Conservation (phyloP, 2,329 filamentous ascomycete species). For the Epichloe elymi region DNA sequence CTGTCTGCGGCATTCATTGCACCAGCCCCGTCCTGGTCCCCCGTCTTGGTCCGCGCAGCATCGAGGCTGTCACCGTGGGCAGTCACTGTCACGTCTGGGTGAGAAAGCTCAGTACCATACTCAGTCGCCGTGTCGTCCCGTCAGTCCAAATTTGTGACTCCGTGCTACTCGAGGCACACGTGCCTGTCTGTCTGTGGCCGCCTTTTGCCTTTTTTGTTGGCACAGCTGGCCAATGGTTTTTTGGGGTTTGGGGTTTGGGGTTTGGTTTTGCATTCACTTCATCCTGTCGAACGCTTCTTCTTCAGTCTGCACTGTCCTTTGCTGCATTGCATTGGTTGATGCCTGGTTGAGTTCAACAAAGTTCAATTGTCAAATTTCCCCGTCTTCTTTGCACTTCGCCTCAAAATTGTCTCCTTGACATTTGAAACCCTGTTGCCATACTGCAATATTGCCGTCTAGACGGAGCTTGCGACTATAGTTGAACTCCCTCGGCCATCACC, state of each 20-base stretch:
- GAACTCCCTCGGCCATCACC: too few relatives aligned
- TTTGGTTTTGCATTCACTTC: background rate
- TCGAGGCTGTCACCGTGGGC: too few relatives aligned
- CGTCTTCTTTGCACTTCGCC: background rate
- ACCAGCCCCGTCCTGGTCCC: too few relatives aligned
- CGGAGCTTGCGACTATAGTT: too few relatives aligned
- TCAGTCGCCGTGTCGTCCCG: background rate
- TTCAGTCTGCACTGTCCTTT: background rate
- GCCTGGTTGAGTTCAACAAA: background rate
- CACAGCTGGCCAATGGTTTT: background rate
- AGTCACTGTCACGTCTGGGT: too few relatives aligned
- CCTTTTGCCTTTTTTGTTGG: background rate
- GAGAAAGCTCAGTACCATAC: too few relatives aligned
- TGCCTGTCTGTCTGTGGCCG: background rate
- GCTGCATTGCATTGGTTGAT: background rate
- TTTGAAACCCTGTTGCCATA: too few relatives aligned
- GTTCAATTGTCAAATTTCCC: background rate
- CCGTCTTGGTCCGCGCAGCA: too few relatives aligned
- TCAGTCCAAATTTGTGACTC: background rate
- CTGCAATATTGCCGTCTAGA: too few relatives aligned
- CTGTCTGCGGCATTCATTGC: too few relatives aligned
- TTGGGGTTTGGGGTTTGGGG: too few relatives aligned
- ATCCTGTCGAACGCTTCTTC: background rate
- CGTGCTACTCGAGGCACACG: conserved; percentile 1
- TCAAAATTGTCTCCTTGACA: too few relatives aligned